Evolutionary conservation across 1,284 basidiomycete genomes (phyloP).

Genomic region (Wolfiporia cocos): DNA sequence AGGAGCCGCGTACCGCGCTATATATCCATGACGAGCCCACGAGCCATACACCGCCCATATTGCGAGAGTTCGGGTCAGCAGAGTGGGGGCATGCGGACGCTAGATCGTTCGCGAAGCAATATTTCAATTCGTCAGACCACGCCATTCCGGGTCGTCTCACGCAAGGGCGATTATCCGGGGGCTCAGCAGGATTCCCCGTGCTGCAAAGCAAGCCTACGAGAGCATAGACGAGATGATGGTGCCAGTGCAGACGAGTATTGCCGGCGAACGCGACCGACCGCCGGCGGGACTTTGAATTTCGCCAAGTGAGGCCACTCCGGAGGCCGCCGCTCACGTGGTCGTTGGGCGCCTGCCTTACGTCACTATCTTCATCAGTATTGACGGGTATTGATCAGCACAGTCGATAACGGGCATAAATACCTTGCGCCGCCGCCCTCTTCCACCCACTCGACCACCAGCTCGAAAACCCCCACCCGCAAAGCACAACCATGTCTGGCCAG

Average conservation of each 20-base stretch:
- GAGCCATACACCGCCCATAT: too few species aligned
- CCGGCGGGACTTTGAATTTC: not conserved
- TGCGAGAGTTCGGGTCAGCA: too few species aligned
- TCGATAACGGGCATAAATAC: conserved; percentile 16
- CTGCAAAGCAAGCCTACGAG: not conserved
- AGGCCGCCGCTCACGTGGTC: conserved; percentile 7
- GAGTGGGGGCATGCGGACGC: too few species aligned
- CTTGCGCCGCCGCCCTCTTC: not conserved
- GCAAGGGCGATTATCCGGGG: not conserved
- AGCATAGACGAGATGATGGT: not conserved
- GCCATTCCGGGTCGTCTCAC: too few species aligned
- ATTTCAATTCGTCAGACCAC: too few species aligned
- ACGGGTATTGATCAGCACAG: conserved; percentile 6
- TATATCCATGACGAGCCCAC: too few species aligned
- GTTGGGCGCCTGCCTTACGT: conserved; percentile 2
- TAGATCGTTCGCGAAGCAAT: too few species aligned
- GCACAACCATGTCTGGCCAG: conserved; percentile 25
- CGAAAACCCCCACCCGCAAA: conserved; percentile 4
- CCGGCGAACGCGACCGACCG: too few species aligned
- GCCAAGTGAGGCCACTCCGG: not conserved
- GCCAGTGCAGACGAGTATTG: not conserved
- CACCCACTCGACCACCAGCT: conserved; percentile 6
- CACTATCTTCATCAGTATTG: conserved; percentile 3
- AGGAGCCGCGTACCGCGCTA: too few species aligned
- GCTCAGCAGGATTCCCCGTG: not conserved